phyloP scores from a whole-genome alignment of 2,329 filamentous ascomycete species.

The Trichoderma semiorbis region DNA sequence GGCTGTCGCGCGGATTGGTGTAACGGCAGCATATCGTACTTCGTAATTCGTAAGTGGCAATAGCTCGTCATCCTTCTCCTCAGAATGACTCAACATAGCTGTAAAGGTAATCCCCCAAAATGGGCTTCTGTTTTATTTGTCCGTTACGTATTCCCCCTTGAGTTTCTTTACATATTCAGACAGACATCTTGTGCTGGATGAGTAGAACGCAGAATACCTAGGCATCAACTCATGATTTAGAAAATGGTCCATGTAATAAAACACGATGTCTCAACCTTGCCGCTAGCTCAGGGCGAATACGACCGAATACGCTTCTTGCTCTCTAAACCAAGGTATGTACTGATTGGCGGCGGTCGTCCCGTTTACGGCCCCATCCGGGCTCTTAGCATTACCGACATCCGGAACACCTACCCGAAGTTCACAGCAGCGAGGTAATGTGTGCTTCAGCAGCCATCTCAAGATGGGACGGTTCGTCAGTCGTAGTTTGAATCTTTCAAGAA shows the following conservation, averaged over 20 bases:
- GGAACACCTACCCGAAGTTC: not conserved
- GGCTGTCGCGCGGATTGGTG: not conserved
- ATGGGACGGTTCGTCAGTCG: not conserved
- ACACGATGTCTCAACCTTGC: not conserved
- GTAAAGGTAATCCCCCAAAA: not conserved
- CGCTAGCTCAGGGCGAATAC: not conserved
- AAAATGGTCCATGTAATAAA: too few relatives aligned
- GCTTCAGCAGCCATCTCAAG: not conserved
- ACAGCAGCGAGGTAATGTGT: not conserved
- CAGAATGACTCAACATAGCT: not conserved
- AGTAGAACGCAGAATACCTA: not conserved
- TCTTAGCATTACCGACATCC: not conserved
- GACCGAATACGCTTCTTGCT: not conserved
- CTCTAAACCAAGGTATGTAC: too few relatives aligned
- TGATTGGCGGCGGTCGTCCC: not conserved
- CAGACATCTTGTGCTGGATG: not conserved
- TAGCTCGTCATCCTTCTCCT: not conserved
- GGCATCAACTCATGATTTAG: not conserved
- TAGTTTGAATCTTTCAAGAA: not conserved
- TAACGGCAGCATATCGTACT: not conserved
- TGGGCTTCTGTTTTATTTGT: not conserved
- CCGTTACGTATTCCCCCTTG: not conserved
- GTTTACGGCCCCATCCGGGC: constrained; percentile 1
- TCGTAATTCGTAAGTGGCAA: not conserved
- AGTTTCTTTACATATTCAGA: not conserved